These are phyloP conservation scores for Coemansia sp. DNA, from an alignment of 192 early-diverging fungal genomes.

Conservation along the genomic window DNA sequence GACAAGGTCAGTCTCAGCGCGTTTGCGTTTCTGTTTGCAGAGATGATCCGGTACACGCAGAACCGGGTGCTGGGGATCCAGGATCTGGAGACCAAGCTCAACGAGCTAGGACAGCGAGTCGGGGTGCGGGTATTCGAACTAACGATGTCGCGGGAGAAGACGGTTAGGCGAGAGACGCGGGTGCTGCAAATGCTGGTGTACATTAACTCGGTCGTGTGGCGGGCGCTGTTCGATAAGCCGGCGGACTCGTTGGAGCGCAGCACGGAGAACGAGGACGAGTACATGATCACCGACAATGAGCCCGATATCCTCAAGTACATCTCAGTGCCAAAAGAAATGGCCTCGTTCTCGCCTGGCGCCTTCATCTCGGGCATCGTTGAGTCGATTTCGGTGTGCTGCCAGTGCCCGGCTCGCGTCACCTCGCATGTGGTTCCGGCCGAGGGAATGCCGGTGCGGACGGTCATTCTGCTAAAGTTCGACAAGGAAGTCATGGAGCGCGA, in stretches of 20 bases:
- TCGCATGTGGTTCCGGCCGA: slow-evolving; percentile 90
- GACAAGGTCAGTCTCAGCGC: slow-evolving; percentile 79
- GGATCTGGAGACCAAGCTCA: slow-evolving; percentile 91
- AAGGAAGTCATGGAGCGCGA: slow-evolving; percentile 75
- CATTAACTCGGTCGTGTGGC: slow-evolving; percentile 94
- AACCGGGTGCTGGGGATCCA: slow-evolving; percentile 92
- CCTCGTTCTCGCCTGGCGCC: slow-evolving; percentile 89
- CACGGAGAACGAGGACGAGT: slow-evolving; percentile 97
- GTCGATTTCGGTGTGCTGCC: slow-evolving; percentile 85
- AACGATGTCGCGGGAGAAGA: slow-evolving; percentile 88
- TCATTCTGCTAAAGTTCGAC: slow-evolving; percentile 96
- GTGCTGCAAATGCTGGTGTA: slow-evolving; percentile 89
- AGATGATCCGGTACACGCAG: slow-evolving; percentile 97
- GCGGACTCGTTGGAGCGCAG: slow-evolving; percentile 96
- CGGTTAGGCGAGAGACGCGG: slow-evolving; percentile 82
- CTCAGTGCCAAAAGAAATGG: slow-evolving; percentile 90
- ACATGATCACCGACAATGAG: slow-evolving; percentile 99
- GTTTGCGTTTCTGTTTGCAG: slow-evolving; percentile 89
- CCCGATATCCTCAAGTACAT: slow-evolving; percentile 87
- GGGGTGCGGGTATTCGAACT: slow-evolving; percentile 88
- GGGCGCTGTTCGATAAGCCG: slow-evolving; percentile 90
- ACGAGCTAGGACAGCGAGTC: slow-evolving; percentile 92
- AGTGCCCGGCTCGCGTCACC: slow-evolving; percentile 77
- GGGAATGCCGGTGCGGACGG: slow-evolving; percentile 84
- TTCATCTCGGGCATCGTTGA: slow-evolving; percentile 97